Base-by-base conservation (phyloP, 805 yeast species). In the Peterozyma xylosa region DNA sequence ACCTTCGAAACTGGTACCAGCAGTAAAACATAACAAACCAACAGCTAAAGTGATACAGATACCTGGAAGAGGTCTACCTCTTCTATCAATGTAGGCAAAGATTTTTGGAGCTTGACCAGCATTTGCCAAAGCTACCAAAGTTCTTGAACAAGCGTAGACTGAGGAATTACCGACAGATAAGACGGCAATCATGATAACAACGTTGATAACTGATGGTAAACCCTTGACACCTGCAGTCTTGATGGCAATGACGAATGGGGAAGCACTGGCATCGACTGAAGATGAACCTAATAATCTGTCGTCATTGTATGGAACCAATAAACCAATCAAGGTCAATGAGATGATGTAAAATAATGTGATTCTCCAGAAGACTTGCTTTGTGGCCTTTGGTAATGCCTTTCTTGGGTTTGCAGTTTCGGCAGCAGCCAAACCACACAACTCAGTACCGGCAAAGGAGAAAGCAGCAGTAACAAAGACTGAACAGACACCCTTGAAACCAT, bases 131-230 rank as follows among this genome's bases (percentile, higher is more conserved):
- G 86, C 74, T 42, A 78, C 79, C 43, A 84, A 56, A 9, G 87
- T 71, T 70, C 91, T 74, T 41, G 89, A 81, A 48, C 81, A 74
- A n/a, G 82, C 86, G 58, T 73, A 84, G 36, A 82, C 76, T 2
- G 89, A 77, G 18, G 88, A 78, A 67, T 83, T 84, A 52, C 88
- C 89, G 42, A 83, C 90, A 7, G 89, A 82, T 44, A 82, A 62
- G 27, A 84, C 87, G 3, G 90, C 80, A 46, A 83, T 61, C 64
- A 84, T 67, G 51, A 84, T 82, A 37, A 83, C 87, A 16, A 79
- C 86, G 57, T 84, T 84, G 68, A 84, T 81, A 49, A 84, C 75
- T 42, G 81, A 77, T 42, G 90, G 90, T 40, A 82, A 70, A 36
- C 78, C 84, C 40, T 64, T 66, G 50, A 83, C 77, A 52, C 83